Evolutionary conservation across 1,284 basidiomycete genomes (phyloP), one percentile per base, ranked within the genome.

Genomic region (Volvariella surrecta): DNA sequence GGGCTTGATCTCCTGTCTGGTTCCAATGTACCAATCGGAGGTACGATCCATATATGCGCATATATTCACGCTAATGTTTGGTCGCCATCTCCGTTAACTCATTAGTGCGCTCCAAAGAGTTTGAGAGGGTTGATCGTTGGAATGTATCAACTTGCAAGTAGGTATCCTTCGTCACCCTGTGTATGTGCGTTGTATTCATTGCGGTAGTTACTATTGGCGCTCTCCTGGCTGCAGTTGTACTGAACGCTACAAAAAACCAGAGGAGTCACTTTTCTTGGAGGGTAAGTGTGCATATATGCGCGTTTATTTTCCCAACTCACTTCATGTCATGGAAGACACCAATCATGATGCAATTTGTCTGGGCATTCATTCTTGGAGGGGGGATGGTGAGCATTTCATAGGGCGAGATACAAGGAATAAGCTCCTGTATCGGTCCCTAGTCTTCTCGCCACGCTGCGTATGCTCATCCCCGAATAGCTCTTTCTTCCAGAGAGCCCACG

Each of bases 121-220:
- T 70, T 82, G 50, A 76, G 85, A 65, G 85, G 85, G 54, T 73
- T 77, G 47, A 72, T 89, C 56, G 83, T 88, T 44, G 70, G 78
- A 32, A 73, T 76, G 45, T 86, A 87, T 64, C 80, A 84, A 59
- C 80, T 74, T 63, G 73, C 74, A 42, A 80, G 58, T 60, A 15
- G 38, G 58, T 54, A 20, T 20, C 20, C 28, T 4, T 11, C 34
- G 18, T 8, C 15, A 39, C 28, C 21, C 28, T 18, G 16, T 19
- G 16, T 9, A 24, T 4, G 20, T 42, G 3, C 32, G 21, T 16
- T 22, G 18, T 39, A 13, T 43, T 4, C 16, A 21, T 28, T 21
- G 39, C 38, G 22, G 32, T 41, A 59, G 58, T 83, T 63, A 85
- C 83, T 48, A 81, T 88, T 60, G 85, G 85, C 57, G 67, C 84